Percentiles rank a stretch among this genome's conserved stretches.
phyloP scores from a whole-genome alignment of 2,329 filamentous ascomycete genomes.

The Fusarium equiseti region DNA sequence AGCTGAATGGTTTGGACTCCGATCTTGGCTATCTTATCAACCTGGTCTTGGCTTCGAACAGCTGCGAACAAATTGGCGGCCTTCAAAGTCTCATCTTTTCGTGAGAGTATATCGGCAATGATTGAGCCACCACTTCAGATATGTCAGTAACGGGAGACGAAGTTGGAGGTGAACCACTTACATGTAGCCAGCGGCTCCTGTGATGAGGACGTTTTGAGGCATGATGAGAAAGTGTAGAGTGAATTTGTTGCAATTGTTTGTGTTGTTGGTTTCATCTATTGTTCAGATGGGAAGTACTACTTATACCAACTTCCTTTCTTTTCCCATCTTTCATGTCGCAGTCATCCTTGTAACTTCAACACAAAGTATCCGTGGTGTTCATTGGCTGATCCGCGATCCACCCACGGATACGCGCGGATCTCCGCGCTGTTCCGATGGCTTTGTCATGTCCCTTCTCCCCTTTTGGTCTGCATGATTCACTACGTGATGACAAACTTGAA shows the following conservation, averaged over 20 bases:
- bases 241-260: not conserved
- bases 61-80: constrained; percentile 48
- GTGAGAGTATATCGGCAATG: constrained; percentile 49
- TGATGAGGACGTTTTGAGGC: constrained; percentile 51
- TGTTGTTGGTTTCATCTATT: not conserved
- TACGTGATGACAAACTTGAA: not conserved
- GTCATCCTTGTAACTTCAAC: not conserved
- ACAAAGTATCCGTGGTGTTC: not conserved
- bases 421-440: constrained; percentile 12
- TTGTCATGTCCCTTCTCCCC: constrained; percentile 1
- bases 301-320: not conserved
- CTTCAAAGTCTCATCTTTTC: constrained; percentile 40
- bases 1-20: constrained; percentile 49
- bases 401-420: constrained; percentile 5
- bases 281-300: not conserved
- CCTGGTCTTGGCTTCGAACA: constrained; percentile 52
- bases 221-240: constrained; percentile 12
- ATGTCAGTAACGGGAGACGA: not conserved
- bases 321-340: not conserved
- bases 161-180: not conserved
- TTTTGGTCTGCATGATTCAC: not conserved
- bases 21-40: constrained; percentile 47
- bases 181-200: constrained; percentile 55
- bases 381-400: not conserved
- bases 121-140: constrained; percentile 52